Percentiles rank a stretch among this genome's conserved stretches.
phyloP scores from a whole-genome alignment of 2,329 filamentous ascomycete species.

The Penicillium sp. region DNA sequence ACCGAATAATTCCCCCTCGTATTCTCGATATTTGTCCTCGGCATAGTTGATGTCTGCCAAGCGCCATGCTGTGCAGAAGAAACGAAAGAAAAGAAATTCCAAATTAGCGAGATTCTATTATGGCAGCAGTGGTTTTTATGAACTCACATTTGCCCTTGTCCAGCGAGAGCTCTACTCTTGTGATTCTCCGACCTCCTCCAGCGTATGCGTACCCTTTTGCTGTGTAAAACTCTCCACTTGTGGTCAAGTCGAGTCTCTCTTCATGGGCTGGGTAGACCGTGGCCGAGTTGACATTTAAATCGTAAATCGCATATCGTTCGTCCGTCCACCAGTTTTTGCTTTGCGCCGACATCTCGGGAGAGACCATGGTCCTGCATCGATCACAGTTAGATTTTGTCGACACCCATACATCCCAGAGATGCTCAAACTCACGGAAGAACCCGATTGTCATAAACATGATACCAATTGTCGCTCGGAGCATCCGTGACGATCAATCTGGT shows the following conservation, averaged over 20 bases:
- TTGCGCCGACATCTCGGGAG: constrained; percentile 70
- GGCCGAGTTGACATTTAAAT: constrained; percentile 80
- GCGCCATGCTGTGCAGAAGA: constrained; percentile 52
- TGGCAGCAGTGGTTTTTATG: no score
- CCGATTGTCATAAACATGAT: constrained; percentile 89
- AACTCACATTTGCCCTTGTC: constrained; percentile 63
- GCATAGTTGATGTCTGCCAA: constrained; percentile 73
- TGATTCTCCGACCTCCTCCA: constrained; percentile 78
- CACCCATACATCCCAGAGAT: background rate
- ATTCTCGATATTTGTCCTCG: constrained; percentile 74
- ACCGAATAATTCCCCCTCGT: constrained; percentile 61
- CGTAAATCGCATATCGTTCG: constrained; percentile 87
- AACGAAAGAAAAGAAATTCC: no score
- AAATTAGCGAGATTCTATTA: no score
- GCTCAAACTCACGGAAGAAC: constrained; percentile 59
- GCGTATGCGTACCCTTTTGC: constrained; percentile 80
- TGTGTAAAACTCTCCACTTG: constrained; percentile 52
- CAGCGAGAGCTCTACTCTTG: constrained; percentile 73
- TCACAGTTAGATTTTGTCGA: constrained; percentile 1
- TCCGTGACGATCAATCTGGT: constrained; percentile 73
- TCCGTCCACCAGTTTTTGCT: constrained; percentile 76
- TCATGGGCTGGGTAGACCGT: constrained; percentile 74
- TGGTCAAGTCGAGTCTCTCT: constrained; percentile 54
- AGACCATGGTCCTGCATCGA: constrained; percentile 60
- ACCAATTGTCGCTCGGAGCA: constrained; percentile 83